A percentile compares a stretch with the other conserved stretches of the same genome.
These are phyloP conservation scores for Aspergillus chevalieri DNA, from an alignment of 2,329 filamentous ascomycete genomes.

Conservation along the genomic window DNA sequence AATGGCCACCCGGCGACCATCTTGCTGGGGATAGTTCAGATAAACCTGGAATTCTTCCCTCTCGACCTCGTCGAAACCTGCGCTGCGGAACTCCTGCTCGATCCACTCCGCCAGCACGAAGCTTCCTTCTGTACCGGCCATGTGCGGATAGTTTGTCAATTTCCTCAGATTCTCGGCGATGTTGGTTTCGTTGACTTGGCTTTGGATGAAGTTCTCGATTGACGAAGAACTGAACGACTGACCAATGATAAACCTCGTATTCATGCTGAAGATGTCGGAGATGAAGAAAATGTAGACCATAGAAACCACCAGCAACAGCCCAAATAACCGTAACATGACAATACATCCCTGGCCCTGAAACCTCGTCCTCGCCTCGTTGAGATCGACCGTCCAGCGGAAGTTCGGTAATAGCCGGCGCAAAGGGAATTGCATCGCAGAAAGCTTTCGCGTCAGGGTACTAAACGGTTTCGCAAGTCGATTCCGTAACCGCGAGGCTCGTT, in stretches of 20 bases:
- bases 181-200: conserved; percentile 61
- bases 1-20: conserved; percentile 75
- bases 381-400: conserved; percentile 35
- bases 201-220: conserved; percentile 68
- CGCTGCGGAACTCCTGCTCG: conserved; percentile 65
- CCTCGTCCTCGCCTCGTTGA: conserved; percentile 26
- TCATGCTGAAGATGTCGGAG: conserved; percentile 70
- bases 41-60: conserved; percentile 82
- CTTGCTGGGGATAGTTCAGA: conserved; percentile 77
- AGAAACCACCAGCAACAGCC: conserved; percentile 66
- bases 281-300: conserved; percentile 81
- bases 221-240: conserved; percentile 79
- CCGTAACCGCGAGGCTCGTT: conserved; percentile 36
- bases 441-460: conserved; percentile 49
- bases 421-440: conserved; percentile 52
- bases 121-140: conserved; percentile 92
- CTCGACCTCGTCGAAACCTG: conserved; percentile 67
- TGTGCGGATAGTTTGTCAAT: conserved; percentile 77
- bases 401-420: conserved; percentile 42
- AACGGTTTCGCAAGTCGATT: conserved; percentile 52
- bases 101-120: conserved; percentile 80
- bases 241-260: conserved; percentile 57
- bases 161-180: conserved; percentile 70
- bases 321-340: conserved; percentile 66
- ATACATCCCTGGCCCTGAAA: conserved; percentile 53